Evolutionary conservation across 176 grass and related monocot species (phyloP).

Genomic region (Hsuehochloa calcarea): DNA sequence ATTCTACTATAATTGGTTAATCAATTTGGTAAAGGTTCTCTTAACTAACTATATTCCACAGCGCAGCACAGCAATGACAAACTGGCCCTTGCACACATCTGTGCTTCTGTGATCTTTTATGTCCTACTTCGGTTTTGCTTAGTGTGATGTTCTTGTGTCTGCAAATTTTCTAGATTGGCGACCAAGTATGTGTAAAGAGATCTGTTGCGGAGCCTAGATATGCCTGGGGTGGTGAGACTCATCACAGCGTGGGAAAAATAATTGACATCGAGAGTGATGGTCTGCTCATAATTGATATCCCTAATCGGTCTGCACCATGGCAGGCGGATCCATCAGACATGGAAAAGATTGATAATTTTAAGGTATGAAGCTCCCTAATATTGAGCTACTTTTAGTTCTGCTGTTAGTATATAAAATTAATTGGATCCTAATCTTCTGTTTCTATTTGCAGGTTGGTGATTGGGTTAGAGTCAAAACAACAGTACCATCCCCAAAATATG

Average conservation of each 20-base stretch:
- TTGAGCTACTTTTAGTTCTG: not conserved
- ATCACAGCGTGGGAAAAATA: constrained; percentile 98
- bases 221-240: constrained; percentile 98
- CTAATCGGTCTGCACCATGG: constrained; percentile 57
- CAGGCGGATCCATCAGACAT: constrained; percentile 99
- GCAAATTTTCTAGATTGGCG: constrained; percentile 69
- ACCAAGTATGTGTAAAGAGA: constrained; percentile 95
- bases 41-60: not conserved
- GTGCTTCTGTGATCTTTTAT: not conserved
- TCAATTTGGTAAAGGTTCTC: not conserved
- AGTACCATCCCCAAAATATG: constrained; percentile 97
- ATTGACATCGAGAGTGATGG: constrained; percentile 84
- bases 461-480: constrained; percentile 94
- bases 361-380: constrained; percentile 44
- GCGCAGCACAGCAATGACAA: not conserved
- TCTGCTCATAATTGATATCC: constrained; percentile 82
- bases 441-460: constrained; percentile 71
- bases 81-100: not conserved
- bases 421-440: constrained; percentile 22
- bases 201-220: constrained; percentile 97
- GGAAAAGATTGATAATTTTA: constrained; percentile 95
- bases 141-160: constrained; percentile 19
- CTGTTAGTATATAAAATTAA: constrained; percentile 11
- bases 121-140: constrained; percentile 28
- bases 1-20: not conserved